Percentiles rank a stretch among this genome's conserved stretches.
These are phyloP conservation scores for Teratosphaeriaceae sp. DNA, from an alignment of 2,329 filamentous ascomycete genomes.

Conservation along the genomic window DNA sequence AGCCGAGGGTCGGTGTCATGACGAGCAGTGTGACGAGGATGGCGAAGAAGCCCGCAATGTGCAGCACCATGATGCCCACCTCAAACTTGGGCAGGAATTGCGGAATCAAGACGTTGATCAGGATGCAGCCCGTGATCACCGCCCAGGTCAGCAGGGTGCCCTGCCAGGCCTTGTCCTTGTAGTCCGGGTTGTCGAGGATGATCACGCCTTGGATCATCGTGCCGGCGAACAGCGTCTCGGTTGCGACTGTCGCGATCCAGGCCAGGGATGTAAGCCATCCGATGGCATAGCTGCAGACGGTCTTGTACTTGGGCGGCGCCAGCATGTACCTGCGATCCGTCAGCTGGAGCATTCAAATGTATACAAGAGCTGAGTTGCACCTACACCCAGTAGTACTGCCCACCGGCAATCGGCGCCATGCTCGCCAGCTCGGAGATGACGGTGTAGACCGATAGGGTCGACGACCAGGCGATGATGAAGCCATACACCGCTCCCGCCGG, in stretches of 20 bases:
- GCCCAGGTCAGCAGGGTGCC: conserved; percentile 34
- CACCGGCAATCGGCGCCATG: conserved; percentile 41
- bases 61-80: conserved; percentile 37
- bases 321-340: conserved; percentile 32
- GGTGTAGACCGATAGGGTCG: conserved; percentile 42
- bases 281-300: conserved; percentile 38
- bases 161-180: conserved; percentile 30
- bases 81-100: conserved; percentile 35
- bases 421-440: conserved; percentile 43
- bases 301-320: conserved; percentile 34
- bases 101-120: conserved; percentile 45
- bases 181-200: conserved; percentile 30
- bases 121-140: conserved; percentile 32
- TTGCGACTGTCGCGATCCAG: conserved; percentile 39
- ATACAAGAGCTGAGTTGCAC: neutral
- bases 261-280: conserved; percentile 39
- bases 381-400: conserved; percentile 37
- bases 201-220: conserved; percentile 36
- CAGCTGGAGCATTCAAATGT: neutral
- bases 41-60: conserved; percentile 49
- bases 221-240: conserved; percentile 36
- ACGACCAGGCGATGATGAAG: conserved; percentile 46
- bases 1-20: conserved; percentile 21
- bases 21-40: conserved; percentile 42
- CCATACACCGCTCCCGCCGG: conserved; percentile 46